Conservation (phyloP, 2,329 filamentous ascomycete species). For the Diaporthe sp. region DNA sequence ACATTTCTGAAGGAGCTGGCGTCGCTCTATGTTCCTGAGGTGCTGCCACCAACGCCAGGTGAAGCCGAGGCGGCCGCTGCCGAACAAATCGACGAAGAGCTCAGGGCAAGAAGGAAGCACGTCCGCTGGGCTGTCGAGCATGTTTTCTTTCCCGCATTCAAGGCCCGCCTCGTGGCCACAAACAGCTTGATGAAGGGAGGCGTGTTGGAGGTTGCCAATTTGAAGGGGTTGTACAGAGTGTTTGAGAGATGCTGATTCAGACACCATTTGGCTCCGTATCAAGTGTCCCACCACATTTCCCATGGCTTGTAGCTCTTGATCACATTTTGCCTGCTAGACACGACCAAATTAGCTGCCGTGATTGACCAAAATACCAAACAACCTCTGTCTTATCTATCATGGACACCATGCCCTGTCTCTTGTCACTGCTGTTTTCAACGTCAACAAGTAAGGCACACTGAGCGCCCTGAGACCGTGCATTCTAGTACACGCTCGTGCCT, state of each 20-base stretch:
- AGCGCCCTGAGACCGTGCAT: not conserved
- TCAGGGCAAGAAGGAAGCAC: slow-evolving; percentile 74
- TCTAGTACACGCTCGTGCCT: not conserved
- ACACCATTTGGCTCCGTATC: not conserved
- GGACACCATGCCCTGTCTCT: not conserved
- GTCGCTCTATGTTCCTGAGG: slow-evolving; percentile 90
- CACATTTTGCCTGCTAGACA: not conserved
- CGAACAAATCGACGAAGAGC: slow-evolving; percentile 62
- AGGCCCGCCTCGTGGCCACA: slow-evolving; percentile 85
- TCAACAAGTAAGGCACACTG: not conserved
- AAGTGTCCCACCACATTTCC: not conserved
- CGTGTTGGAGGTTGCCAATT: slow-evolving; percentile 88
- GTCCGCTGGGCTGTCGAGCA: slow-evolving; percentile 85
- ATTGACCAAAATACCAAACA: not conserved
- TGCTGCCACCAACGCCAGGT: slow-evolving; percentile 71
- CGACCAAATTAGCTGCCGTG: not conserved
- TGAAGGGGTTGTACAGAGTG: slow-evolving; percentile 93
- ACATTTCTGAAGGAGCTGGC: slow-evolving; percentile 89
- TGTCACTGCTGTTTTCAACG: too few species aligned
- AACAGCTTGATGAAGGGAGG: slow-evolving; percentile 79
- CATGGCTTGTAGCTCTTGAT: not conserved
- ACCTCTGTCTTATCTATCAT: not conserved
- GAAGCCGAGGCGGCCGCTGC: slow-evolving; percentile 47
- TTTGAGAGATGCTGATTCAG: slow-evolving; percentile 86
- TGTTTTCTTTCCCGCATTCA: slow-evolving; percentile 90